These are phyloP conservation scores for Fragilariopsis cylindrus DNA, from an alignment of 108 stramenopile genomes.

Conservation along the genomic window DNA sequence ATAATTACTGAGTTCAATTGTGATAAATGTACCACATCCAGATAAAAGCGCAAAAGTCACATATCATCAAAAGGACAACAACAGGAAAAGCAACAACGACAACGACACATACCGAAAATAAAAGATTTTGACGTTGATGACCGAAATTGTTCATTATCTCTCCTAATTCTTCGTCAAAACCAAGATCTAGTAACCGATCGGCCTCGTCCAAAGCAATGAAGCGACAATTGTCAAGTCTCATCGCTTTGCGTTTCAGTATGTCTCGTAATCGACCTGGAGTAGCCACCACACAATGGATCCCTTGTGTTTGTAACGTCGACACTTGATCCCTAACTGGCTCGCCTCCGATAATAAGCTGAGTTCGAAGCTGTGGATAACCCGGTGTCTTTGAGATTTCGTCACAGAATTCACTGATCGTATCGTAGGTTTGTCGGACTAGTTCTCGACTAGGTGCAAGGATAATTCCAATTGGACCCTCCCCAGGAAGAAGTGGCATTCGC, in stretches of 20 bases:
- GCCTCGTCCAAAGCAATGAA: slow-evolving; percentile 98
- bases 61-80: background rate
- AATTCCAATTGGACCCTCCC: slow-evolving; percentile 96
- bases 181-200: slow-evolving; percentile 97
- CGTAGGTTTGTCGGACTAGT: slow-evolving; percentile 96
- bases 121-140: slow-evolving; percentile 95
- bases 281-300: slow-evolving; percentile 95
- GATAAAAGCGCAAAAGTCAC: background rate
- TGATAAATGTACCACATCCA: background rate
- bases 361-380: slow-evolving; percentile 78
- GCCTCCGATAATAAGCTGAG: slow-evolving; percentile 94
- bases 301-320: slow-evolving; percentile 58
- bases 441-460: slow-evolving; percentile 97
- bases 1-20: background rate
- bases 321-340: slow-evolving; percentile 90
- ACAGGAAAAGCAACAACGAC: background rate
- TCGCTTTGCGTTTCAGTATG: slow-evolving; percentile 82
- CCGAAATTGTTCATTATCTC: slow-evolving; percentile 97
- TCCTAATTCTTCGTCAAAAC: slow-evolving; percentile 97
- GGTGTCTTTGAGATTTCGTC: slow-evolving; percentile 31
- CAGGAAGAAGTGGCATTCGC: slow-evolving; percentile 86
- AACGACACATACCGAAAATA: slow-evolving; percentile 65
- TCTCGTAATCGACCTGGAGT: slow-evolving; percentile 96
- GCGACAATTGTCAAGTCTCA: slow-evolving; percentile 89
- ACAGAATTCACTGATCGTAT: slow-evolving; percentile 83